Evolutionary conservation across 2,329 filamentous ascomycete genomes (phyloP), one percentile per base, ranked within the genome.

Genomic region (Colletotrichum sp.): DNA sequence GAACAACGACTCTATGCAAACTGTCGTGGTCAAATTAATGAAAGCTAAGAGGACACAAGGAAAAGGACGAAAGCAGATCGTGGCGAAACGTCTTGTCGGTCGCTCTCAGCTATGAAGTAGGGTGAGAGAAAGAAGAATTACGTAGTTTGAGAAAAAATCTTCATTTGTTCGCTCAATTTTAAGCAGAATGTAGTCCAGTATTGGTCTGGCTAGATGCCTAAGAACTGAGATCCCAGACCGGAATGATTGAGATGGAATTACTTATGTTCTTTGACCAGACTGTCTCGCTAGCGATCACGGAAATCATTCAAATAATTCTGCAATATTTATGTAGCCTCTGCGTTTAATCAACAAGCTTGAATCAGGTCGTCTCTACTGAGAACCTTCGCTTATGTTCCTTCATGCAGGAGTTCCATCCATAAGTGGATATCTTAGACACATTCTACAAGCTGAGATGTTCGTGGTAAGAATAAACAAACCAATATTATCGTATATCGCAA

Each of bases 401-500:
- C 36, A 3, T 9, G 8, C 36, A 39, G 36, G 16, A 39, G 2
- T 39, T 18, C 6, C 36, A 34, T 34, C 32, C 6, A 15, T 1
- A 34, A 3, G 32, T 34, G 32, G 32, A 1, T 34, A 34, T 1
- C 32, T 1, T 4, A 15, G 16, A 39, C 16, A 39, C 36, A 3
- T 2, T 18, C 2, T 18, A 1, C 16, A 0, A 39, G 36, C 16
- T 16, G 16, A 39, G 36, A 18, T 39, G 2, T 18, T 39, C 6
- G 16, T 18, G 36, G 8, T 39, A 18, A 15, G 5, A n/a, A 44
- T 2, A 6, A 18, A 9, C 10, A 9, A n/a, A 8, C 1, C 5
- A 6, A 5, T 5, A n/a, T 1, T n/a, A 0, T n/a, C 39, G 8
- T 8, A n/a, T 12, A n/a, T n/a, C 18, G 1, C 8, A 44, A n/a